phyloP scores from a whole-genome alignment of 345 rosid genomes.

The Isatis tinctoria region DNA sequence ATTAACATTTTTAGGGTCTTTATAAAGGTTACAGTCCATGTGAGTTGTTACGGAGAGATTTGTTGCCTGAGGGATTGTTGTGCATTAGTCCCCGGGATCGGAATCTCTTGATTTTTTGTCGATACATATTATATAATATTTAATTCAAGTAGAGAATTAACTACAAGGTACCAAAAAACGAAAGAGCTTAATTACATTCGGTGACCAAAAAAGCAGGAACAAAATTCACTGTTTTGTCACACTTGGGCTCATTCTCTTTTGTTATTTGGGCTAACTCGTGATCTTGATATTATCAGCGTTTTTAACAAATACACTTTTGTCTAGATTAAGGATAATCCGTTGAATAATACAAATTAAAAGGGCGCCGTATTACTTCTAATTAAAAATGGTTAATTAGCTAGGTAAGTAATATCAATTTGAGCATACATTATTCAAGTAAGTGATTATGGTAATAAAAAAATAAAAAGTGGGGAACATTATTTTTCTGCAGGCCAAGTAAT shows the following conservation, averaged over 20 bases:
- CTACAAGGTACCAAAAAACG: neutral
- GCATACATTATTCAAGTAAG: too few relatives aligned
- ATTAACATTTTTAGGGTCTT: neutral
- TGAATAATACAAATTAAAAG: too few relatives aligned
- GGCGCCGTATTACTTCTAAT: too few relatives aligned
- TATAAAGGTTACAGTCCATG: neutral
- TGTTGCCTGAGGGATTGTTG: slow-evolving; percentile 25
- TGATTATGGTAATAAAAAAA: too few relatives aligned
- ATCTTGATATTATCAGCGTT: neutral
- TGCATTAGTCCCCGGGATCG: slow-evolving; percentile 52
- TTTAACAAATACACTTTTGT: too few relatives aligned
- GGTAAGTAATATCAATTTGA: too few relatives aligned
- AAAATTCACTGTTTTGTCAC: too few relatives aligned
- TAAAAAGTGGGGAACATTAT: too few relatives aligned
- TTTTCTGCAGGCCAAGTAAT: too few relatives aligned
- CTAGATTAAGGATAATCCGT: too few relatives aligned
- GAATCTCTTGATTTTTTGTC: neutral
- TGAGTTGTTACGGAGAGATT: neutral
- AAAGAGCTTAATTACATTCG: neutral
- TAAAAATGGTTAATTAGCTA: too few relatives aligned
- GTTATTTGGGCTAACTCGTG: neutral
- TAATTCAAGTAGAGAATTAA: neutral
- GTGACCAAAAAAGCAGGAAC: neutral
- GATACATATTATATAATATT: neutral
- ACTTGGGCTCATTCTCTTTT: neutral